Evolutionary conservation across 164 flowering plant genomes (phyloP), one percentile per base, ranked within the genome.

Genomic region (Dillenia suffruticosa): DNA sequence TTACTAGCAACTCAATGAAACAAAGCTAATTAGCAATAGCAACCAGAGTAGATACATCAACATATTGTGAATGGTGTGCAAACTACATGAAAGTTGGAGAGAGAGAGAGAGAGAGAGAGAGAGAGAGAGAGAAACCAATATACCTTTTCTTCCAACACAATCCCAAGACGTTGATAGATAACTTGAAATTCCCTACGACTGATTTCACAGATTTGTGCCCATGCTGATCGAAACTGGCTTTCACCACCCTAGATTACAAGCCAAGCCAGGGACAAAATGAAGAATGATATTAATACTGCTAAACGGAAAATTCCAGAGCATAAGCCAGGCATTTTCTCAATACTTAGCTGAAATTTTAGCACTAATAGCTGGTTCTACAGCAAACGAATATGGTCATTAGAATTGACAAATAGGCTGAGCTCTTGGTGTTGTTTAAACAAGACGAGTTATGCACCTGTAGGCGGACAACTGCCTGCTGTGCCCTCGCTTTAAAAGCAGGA

Each of bases 121-220:
- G 7, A 32, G 22, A 19, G 22, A 32, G 40, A 32, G 40, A 32
- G 6, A 32, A 32, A 6, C 40, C 40, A 5, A 32, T 4, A 32
- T 77, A 94, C 99, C 97, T 80, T 95, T 73, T 95, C 99, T 73
- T 92, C 97, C 60, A 95, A 67, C n/a, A 70, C 58, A 74, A 95
- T 85, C 57, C 85, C 84, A 58, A 95, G 92, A 14, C 92, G 92
- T 62, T 80, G 56, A 78, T 95, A 95, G 45, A 95, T 94, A 66
- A 75, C 79, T 51, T 82, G 62, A 78, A 81, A 95, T 68, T 87
- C 97, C 62, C 44, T 77, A 12, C 99, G 86, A 73, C 99, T 95
- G 62, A 89, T 88, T 49, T 92, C 97, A 82, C 99, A 95, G 17
- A 95, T 92, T 57, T 86, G 74, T 44, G 74, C 55, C 99, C 99